phyloP scores from a whole-genome alignment of 2,329 filamentous ascomycete species.

The Botrytis porri region DNA sequence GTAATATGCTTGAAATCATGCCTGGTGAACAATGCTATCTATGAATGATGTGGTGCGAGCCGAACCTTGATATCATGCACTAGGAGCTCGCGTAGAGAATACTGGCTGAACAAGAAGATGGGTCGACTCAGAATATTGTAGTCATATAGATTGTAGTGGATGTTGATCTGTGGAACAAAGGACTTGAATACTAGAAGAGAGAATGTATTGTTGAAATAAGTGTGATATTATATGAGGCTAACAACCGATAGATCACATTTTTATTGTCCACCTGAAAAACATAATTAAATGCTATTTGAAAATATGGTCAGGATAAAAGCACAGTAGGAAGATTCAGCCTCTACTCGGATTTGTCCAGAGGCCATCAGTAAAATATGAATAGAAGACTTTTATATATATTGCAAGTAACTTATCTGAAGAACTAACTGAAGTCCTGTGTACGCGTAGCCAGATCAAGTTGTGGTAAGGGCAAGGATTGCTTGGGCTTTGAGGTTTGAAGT shows the following conservation, averaged over 20 bases:
- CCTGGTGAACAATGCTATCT: not conserved
- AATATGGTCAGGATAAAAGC: not conserved
- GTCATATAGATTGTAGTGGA: not conserved
- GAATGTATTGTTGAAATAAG: not conserved
- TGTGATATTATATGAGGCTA: not conserved
- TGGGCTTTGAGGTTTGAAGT: too few species aligned
- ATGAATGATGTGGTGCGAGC: not conserved
- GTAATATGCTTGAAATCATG: not conserved
- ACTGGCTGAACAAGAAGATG: not conserved
- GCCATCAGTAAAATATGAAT: not conserved
- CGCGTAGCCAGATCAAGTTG: not conserved
- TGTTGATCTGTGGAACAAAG: not conserved
- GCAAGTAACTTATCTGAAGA: not conserved
- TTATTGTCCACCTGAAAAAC: not conserved
- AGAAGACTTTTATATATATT: not conserved
- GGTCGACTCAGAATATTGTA: not conserved
- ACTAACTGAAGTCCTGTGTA: not conserved
- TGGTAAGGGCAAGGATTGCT: not conserved
- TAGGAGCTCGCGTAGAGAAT: fast-evolving
- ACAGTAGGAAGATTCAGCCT: not conserved
- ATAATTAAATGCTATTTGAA: not conserved
- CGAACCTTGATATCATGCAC: not conserved
- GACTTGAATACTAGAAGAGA: not conserved
- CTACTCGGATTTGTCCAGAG: not conserved
- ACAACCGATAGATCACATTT: not conserved